Conservation (phyloP, 2,329 filamentous ascomycete genomes). For the Fusarium domesticum region DNA sequence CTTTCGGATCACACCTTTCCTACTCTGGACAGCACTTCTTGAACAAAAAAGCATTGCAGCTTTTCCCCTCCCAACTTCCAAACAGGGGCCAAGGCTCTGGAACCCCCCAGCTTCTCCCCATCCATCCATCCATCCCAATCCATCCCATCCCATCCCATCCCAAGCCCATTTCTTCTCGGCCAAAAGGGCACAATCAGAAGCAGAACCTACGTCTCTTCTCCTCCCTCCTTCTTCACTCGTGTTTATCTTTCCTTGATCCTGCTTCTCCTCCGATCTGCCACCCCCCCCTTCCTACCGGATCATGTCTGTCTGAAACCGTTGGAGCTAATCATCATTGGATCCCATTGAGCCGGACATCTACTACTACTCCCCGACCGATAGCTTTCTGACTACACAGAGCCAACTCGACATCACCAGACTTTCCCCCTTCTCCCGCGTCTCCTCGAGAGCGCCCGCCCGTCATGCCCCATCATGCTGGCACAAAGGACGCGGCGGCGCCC, state of each 20-base stretch:
- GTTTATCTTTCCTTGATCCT: background rate
- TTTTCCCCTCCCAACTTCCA: too few relatives aligned
- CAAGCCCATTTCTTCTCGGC: background rate
- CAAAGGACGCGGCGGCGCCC: conserved; percentile 25
- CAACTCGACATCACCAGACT: conserved; percentile 1
- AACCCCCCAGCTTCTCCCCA: background rate
- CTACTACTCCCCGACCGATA: too few relatives aligned
- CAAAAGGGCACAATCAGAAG: background rate
- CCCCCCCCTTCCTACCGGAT: too few relatives aligned
- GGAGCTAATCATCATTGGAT: too few relatives aligned
- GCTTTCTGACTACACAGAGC: background rate
- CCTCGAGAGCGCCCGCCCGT: conserved; percentile 11
- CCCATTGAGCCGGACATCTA: too few relatives aligned
- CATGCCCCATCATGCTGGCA: conserved; percentile 25
- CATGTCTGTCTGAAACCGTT: too few relatives aligned
- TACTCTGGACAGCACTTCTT: too few relatives aligned
- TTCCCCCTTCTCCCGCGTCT: background rate
- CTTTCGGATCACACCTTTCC: too few relatives aligned
- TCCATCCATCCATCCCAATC: too few relatives aligned
- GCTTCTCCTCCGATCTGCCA: background rate
- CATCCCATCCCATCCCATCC: too few relatives aligned
- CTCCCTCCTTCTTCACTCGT: background rate
- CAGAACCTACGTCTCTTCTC: background rate
- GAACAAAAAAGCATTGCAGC: too few relatives aligned
- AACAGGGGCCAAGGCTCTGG: background rate